A percentile compares a stretch with the other conserved stretches of the same genome.
These are phyloP conservation scores for Trametes cingulata DNA, from an alignment of 768 basidiomycete species.

Conservation along the genomic window DNA sequence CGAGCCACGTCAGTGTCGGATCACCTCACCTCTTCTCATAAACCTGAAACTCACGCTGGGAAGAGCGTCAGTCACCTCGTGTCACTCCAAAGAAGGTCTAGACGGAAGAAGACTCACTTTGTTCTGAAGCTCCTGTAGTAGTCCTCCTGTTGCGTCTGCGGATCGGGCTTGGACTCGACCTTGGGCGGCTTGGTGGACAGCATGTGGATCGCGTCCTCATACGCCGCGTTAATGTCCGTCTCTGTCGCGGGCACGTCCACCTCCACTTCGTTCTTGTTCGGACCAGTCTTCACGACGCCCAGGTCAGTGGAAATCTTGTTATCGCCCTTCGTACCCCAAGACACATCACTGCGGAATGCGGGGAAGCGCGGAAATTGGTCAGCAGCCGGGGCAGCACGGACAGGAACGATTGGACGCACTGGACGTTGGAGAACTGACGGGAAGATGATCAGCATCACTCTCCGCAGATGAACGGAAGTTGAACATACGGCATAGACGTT, in stretches of 20 bases:
- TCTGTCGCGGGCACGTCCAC: constrained; percentile 84
- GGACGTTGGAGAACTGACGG: constrained; percentile 79
- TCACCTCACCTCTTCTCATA: constrained; percentile 5
- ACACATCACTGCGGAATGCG: constrained; percentile 61
- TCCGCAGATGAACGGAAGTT: constrained; percentile 1
- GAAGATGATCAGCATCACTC: constrained; percentile 4
- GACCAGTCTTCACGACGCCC: constrained; percentile 70
- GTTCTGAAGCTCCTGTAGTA: constrained; percentile 90
- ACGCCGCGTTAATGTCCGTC: constrained; percentile 85
- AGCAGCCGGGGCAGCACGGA: not conserved
- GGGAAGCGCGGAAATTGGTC: not conserved
- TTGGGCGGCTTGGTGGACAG: constrained; percentile 78
- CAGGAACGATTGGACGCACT: constrained; percentile 36
- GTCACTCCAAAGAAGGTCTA: not conserved
- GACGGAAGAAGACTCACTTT: constrained; percentile 45
- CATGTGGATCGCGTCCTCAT: constrained; percentile 88
- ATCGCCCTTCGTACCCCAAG: constrained; percentile 96
- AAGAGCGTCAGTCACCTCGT: constrained; percentile 21
- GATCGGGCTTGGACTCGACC: constrained; percentile 61
- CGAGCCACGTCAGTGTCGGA: constrained; percentile 19
- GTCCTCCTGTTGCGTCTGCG: constrained; percentile 71
- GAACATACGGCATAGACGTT: constrained; percentile 80
- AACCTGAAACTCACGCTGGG: constrained; percentile 31
- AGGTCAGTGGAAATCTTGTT: constrained; percentile 85
- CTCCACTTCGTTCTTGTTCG: constrained; percentile 82